A percentile compares a stretch with the other conserved stretches of the same genome.
These are phyloP conservation scores for Coelastrella sp. DNA, from an alignment of 139 green algal species.

Conservation along the genomic window DNA sequence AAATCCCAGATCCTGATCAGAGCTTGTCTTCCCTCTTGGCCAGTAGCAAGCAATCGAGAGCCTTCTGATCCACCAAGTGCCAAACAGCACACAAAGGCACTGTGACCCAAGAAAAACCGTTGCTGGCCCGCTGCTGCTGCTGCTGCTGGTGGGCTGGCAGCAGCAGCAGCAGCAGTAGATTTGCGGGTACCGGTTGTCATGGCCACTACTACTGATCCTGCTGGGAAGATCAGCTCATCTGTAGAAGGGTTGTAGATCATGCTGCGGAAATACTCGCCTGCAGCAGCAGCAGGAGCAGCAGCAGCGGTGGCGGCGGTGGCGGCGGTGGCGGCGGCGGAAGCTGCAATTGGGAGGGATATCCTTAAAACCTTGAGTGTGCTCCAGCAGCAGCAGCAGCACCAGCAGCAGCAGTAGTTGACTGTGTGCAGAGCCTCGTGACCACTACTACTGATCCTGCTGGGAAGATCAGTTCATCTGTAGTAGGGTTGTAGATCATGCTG, in stretches of 20 bases:
- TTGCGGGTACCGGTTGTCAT: conserved; percentile 18
- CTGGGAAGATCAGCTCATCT: conserved; percentile 75
- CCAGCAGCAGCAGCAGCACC: neutral
- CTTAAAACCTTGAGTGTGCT: conserved; percentile 68
- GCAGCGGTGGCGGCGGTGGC: too few species aligned
- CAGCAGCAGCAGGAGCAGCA: neutral
- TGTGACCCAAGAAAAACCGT: conserved; percentile 78
- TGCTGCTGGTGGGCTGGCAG: neutral
- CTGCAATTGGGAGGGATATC: too few species aligned
- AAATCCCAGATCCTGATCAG: too few species aligned
- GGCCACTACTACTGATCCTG: conserved; percentile 32
- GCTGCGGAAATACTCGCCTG: conserved; percentile 68
- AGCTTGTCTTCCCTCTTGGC: conserved; percentile 73
- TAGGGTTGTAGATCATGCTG: conserved; percentile 60
- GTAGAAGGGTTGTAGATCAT: conserved; percentile 64
- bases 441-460: conserved; percentile 50
- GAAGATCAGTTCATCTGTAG: conserved; percentile 74
- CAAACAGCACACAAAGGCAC: conserved; percentile 67
- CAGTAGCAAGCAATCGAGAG: conserved; percentile 72
- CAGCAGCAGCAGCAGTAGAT: neutral
- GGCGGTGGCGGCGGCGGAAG: too few species aligned
- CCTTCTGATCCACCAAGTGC: conserved; percentile 57
- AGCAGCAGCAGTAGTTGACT: neutral
- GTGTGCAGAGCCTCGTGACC: neutral
- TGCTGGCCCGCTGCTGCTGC: conserved; percentile 49